These are phyloP conservation scores for Botrytis paeoniae DNA, from an alignment of 2,329 filamentous ascomycete genomes.

Conservation along the genomic window DNA sequence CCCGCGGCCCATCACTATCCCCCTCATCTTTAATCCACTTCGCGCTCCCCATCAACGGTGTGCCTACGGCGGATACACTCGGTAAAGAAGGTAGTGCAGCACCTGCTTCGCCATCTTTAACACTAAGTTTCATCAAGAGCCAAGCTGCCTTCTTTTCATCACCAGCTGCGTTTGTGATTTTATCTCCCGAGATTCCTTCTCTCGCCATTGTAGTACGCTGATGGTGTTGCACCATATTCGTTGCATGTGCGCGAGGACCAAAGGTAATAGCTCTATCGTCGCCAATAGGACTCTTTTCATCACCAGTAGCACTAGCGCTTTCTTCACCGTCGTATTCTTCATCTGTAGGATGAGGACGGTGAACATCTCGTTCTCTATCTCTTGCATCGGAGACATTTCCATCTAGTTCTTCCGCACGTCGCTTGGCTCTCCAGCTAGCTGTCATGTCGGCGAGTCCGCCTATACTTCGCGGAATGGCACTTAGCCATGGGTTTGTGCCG, in stretches of 20 bases:
- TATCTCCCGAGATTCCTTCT: not conserved
- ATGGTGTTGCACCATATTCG: not conserved
- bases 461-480: constrained; percentile 44
- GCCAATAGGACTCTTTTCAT: constrained; percentile 9
- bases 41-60: not conserved
- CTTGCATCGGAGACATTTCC: constrained; percentile 20
- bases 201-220: not conserved
- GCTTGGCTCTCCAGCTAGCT: constrained; percentile 23
- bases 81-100: not conserved
- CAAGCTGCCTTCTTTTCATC: constrained; percentile 47
- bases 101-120: constrained; percentile 37
- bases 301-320: constrained; percentile 26
- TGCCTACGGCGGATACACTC: not conserved
- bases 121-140: constrained; percentile 48
- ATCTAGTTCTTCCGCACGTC: constrained; percentile 28
- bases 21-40: constrained; percentile 16
- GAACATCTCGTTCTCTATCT: not conserved
- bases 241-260: no score
- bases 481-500: constrained; percentile 43
- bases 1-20: constrained; percentile 33
- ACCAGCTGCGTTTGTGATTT: constrained; percentile 25
- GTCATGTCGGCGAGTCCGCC: constrained; percentile 19
- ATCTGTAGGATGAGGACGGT: constrained; percentile 21
- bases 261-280: not conserved
- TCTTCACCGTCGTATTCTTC: constrained; percentile 35